Base-by-base conservation (phyloP, 805 yeast species). In the Wickerhamomyces canadensis region DNA sequence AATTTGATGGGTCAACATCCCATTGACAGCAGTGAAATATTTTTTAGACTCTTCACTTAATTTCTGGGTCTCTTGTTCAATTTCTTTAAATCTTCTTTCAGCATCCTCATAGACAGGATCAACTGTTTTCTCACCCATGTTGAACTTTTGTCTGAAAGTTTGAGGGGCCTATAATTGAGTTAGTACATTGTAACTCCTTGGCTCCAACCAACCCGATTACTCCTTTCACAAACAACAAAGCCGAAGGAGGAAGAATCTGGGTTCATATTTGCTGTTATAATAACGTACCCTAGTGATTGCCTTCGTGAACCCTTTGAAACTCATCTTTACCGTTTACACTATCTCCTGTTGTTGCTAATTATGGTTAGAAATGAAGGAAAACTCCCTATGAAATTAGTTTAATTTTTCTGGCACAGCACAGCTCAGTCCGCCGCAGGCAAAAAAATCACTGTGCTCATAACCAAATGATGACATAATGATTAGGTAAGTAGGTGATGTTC, bases 141-240 rank as follows among this genome's bases (percentile, higher is more conserved):
- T 82, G 65, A 93, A 62, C 72, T 87, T 88, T 63, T 85, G 95
- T 51, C 93, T 82, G 60, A 93, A 72, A 49, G 72, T 76, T 64
- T 93, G 98, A 31, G 98, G 98, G 7, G 96, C 95, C 58, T 67
- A n/a, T n/a, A n/a, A n/a, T n/a, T n/a, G n/a, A n/a, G n/a, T n/a
- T n/a, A n/a, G n/a, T n/a, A n/a, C n/a, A n/a, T n/a, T n/a, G n/a
- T n/a, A n/a, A n/a, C n/a, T n/a, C n/a, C n/a, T n/a, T n/a, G n/a
- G n/a, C n/a, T n/a, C n/a, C n/a, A 33, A 22, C n/a, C 23, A 24
- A 26, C 23, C 23, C 23, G 23, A 21, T 21, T 10, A 21, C 7
- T 21, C 23, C 23, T 21, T 10, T 7, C 23, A 7, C 23, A 7
- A 21, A 21, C 10, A 21, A 21, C 23, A 7, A 21, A 7, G 23